Evolutionary conservation across 768 basidiomycete genomes (phyloP), one percentile per base, ranked within the genome.

Genomic region (Calocybe gangraenosa): DNA sequence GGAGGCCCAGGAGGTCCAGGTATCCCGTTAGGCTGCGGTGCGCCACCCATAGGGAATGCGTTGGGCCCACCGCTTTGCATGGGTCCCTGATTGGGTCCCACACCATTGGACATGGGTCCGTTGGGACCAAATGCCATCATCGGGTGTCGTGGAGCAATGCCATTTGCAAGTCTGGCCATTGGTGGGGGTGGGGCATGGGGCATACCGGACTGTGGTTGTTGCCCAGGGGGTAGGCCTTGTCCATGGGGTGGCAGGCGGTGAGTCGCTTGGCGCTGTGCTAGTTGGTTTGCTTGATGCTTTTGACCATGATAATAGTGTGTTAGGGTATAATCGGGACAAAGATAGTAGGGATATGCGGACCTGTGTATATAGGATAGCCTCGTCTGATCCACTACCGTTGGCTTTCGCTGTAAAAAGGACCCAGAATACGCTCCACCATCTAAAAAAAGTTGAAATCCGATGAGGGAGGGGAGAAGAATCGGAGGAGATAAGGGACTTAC

Each of bases 371-470:
- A 82, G 47, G 60, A 87, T 52, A 18, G 84, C 87, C 51, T 89
- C 86, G 1, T 87, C 85, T n/a, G 79, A 60, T 15, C 79, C 82
- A 7, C 58, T 60, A 22, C 77, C 78, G 39, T 74, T 83, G 51
- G 82, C 86, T 65, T 90, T 90, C 37, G 87, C 86, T 10, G 81
- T 81, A 60, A 90, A 91, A 13, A 90, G 67, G 0, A 88, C 82
- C 88, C 88, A 91, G 56, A 91, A 91, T 18, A 91, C 88, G 53
- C 81, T 85, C 88, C 88, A 91, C 88, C 88, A 91, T 60, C 87
- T 89, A 53, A 22, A 44, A 44, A 30, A 33, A 20, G 18, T 42
- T 20, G n/a, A n/a, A 48, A 48, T 35, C 17, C 39, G 7, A 22
- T 47, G 44, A 53, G 40, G 43, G 5, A 53, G 42, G 48, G 36